Evolutionary conservation across 2,329 filamentous ascomycete genomes (phyloP).

Genomic region (Talaromyces sp.): DNA sequence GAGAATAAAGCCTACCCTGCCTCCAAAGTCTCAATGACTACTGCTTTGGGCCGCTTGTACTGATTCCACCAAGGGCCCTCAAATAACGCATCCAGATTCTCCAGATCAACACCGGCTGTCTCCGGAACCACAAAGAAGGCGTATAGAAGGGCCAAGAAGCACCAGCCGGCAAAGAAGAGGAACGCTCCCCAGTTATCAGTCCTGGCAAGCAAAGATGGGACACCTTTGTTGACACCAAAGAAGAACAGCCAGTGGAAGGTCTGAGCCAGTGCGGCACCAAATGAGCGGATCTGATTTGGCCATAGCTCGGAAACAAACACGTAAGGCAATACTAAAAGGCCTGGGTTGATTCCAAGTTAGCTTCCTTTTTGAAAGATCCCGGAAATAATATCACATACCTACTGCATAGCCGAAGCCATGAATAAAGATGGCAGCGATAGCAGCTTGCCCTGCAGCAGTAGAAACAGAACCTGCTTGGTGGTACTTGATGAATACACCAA

Average conservation of each 20-base stretch:
- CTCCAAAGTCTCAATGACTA: conserved; percentile 1
- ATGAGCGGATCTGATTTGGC: conserved; percentile 41
- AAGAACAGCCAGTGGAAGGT: conserved; percentile 41
- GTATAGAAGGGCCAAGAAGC: conserved; percentile 32
- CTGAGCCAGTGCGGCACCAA: conserved; percentile 36
- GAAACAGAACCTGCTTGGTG: conserved; percentile 20
- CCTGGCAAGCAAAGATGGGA: conserved; percentile 27
- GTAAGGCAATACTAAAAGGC: conserved; percentile 38
- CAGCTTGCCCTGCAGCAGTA: conserved; percentile 28
- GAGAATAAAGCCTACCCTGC: not conserved
- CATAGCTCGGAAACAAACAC: conserved; percentile 42
- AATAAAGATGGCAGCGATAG: conserved; percentile 41
- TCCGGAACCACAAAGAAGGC: conserved; percentile 38
- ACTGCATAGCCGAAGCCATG: conserved; percentile 43
- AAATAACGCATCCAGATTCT: conserved; percentile 5
- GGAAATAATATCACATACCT: conserved; percentile 19
- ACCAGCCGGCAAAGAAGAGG: conserved; percentile 38
- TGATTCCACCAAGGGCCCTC: conserved; percentile 1
- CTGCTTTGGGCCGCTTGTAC: conserved; percentile 1
- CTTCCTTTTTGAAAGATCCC: not conserved
- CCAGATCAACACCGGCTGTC: conserved; percentile 13
- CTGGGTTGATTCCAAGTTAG: conserved; percentile 11
- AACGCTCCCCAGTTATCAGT: conserved; percentile 41
- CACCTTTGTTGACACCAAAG: conserved; percentile 31
- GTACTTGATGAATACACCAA: conserved; percentile 37